These are phyloP conservation scores for Cryphonectria japonica DNA, from an alignment of 2,329 filamentous ascomycete species.

Conservation along the genomic window DNA sequence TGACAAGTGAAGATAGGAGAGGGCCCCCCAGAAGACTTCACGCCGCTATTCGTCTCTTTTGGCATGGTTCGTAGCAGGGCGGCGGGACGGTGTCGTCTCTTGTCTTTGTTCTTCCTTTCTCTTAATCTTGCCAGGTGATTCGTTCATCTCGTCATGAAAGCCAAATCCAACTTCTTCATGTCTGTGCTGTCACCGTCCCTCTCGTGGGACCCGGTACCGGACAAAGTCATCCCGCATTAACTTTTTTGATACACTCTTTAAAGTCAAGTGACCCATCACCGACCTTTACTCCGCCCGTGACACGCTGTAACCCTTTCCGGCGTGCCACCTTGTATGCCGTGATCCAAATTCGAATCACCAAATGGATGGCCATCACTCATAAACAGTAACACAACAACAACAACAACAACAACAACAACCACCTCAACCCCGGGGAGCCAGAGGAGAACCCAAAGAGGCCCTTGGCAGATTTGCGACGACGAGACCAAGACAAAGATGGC, in stretches of 20 bases:
- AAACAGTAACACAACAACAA: conserved; percentile 21
- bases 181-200: conserved; percentile 13
- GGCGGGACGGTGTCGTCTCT: conserved; percentile 2
- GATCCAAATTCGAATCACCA: background rate
- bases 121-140: conserved; percentile 5
- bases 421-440: conserved; percentile 13
- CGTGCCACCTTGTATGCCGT: background rate
- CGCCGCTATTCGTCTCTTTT: background rate
- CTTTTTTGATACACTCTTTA: conserved; percentile 22
- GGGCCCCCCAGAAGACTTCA: background rate
- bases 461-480: background rate
- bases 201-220: conserved; percentile 9
- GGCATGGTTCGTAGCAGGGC: background rate
- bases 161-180: conserved; percentile 16
- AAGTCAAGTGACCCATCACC: conserved; percentile 1
- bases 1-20: conserved; percentile 24
- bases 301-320: conserved; percentile 1
- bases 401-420: conserved; percentile 1
- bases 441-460: background rate
- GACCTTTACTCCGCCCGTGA: conserved; percentile 11
- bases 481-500: background rate
- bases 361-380: conserved; percentile 13
- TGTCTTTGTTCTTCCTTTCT: conserved; percentile 4
- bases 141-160: conserved; percentile 20
- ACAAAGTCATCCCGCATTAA: conserved; percentile 22